Conservation (phyloP, 768 basidiomycete species). For the Mycena indigotica region DNA sequence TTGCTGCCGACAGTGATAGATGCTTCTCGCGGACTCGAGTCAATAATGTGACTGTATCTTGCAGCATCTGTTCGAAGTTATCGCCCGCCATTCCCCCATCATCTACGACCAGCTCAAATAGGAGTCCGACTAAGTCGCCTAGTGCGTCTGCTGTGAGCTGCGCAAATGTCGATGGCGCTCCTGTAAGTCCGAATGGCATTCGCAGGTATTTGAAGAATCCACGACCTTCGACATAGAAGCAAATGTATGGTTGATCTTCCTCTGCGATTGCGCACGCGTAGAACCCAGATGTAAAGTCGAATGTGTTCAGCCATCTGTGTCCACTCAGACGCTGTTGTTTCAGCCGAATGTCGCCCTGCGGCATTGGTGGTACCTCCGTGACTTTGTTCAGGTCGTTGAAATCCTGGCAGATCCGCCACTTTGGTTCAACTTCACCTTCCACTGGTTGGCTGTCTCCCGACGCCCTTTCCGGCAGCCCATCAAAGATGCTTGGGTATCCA, state of each 20-base stretch:
- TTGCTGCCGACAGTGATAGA: slow-evolving; percentile 39
- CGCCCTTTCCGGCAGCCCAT: not conserved
- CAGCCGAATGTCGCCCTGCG: slow-evolving; percentile 38
- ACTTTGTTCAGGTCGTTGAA: slow-evolving; percentile 37
- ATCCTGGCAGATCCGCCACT: slow-evolving; percentile 44
- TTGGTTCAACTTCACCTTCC: slow-evolving; percentile 3
- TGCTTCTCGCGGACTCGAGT: slow-evolving; percentile 25
- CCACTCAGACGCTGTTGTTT: slow-evolving; percentile 41
- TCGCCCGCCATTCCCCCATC: slow-evolving; percentile 37
- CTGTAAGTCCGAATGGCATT: slow-evolving; percentile 45
- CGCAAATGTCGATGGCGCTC: slow-evolving; percentile 38
- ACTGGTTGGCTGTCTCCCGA: no score
- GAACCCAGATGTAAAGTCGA: slow-evolving; percentile 44
- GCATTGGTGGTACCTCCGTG: slow-evolving; percentile 31
- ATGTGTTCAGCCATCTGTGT: slow-evolving; percentile 34
- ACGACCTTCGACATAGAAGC: slow-evolving; percentile 39
- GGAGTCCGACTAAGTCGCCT: slow-evolving; percentile 23
- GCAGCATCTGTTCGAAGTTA: slow-evolving; percentile 30
- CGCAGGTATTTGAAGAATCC: slow-evolving; percentile 36
- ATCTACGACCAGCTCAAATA: slow-evolving; percentile 40
- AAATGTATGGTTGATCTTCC: slow-evolving; percentile 29
- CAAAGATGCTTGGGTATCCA: no score
- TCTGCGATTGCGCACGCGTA: slow-evolving; percentile 23
- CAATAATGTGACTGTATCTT: slow-evolving; percentile 29
- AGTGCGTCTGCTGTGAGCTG: slow-evolving; percentile 28